Conservation (phyloP, 768 basidiomycete genomes). For the Mycena albidolilacea region DNA sequence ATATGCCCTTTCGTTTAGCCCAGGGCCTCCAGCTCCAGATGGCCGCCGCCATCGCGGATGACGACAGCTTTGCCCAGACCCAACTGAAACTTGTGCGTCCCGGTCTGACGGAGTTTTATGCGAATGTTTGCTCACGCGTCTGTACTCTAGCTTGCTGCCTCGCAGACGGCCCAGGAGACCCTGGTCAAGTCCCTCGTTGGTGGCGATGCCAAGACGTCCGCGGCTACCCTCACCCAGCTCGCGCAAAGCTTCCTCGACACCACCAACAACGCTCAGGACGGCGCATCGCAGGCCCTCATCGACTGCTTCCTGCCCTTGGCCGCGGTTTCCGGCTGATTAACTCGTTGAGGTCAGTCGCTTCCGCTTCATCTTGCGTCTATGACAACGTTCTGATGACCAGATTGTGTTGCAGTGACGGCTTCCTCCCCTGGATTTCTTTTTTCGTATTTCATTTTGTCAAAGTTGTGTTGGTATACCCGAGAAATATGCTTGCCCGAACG, state of each 20-base stretch:
- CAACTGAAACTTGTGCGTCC: conserved; percentile 34
- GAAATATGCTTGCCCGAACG: conserved; percentile 30
- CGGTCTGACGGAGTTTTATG: too few relatives aligned
- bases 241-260: conserved; percentile 21
- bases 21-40: conserved; percentile 33
- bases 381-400: neutral
- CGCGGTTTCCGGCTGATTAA: conserved; percentile 34
- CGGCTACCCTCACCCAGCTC: conserved; percentile 20
- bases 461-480: conserved; percentile 32
- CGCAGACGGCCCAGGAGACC: conserved; percentile 1
- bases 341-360: conserved; percentile 8
- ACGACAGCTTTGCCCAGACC: conserved; percentile 36
- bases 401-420: neutral
- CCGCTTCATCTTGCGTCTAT: too few relatives aligned
- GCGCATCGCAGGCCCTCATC: conserved; percentile 30
- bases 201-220: conserved; percentile 18
- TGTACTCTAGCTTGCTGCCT: conserved; percentile 16
- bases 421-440: conserved; percentile 11
- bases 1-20: neutral
- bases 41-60: conserved; percentile 35
- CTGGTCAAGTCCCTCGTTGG: conserved; percentile 16
- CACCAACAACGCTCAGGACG: conserved; percentile 35
- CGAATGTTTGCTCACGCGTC: neutral
- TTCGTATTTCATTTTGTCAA: conserved; percentile 26
- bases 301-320: conserved; percentile 37